Conservation (phyloP, 176 grass and related monocot genomes). For the bread wheat (Triticum aestivum) region IWGSC_CS_RefSeq_v2.1 NC_057800.1:542944285-542944784, state of each 20-base stretch:
- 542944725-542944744: conserved; percentile 95
- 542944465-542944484: conserved; percentile 96
- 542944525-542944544: conserved; percentile 90
- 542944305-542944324: conserved; percentile 84
- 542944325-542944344: conserved; percentile 93
- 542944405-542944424: conserved; percentile 83
- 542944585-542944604: conserved; percentile 99
- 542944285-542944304: conserved; percentile 83
- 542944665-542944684: conserved; percentile 96
- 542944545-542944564: conserved; percentile 85
- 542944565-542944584: conserved; percentile 90
- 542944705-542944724: conserved; percentile 71
- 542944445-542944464: conserved; percentile 97
- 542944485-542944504: conserved; percentile 80
- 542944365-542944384: conserved; percentile 67
- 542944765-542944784: conserved; percentile 87
- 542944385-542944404: conserved; percentile 89
- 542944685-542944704: conserved; percentile 79
- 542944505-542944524: conserved; percentile 93
- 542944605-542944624: conserved; percentile 97
- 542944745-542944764: conserved; percentile 47
- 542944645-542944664: conserved; percentile 92
- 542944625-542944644: conserved; percentile 93
- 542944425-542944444: conserved; percentile 92
- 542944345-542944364: conserved; percentile 94